phyloP scores from a whole-genome alignment of 148 eudicot genomes.

The Rhododendron williamsianum region DNA sequence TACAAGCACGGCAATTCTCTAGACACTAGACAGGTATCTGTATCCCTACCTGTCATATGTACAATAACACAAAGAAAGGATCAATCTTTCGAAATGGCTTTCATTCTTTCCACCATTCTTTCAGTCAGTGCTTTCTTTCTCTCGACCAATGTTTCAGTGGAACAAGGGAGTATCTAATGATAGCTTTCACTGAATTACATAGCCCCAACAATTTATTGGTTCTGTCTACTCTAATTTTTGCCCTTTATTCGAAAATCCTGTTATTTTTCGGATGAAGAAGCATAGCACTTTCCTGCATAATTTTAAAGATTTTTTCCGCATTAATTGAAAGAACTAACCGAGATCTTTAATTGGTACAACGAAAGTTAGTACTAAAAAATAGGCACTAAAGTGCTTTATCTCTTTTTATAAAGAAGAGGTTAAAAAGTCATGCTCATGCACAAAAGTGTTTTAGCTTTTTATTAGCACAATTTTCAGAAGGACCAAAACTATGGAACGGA shows the following conservation, averaged over 20 bases:
- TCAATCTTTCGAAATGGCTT: conserved; percentile 6
- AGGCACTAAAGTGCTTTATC: neutral
- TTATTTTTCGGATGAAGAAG: neutral
- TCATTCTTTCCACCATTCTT: conserved; percentile 21
- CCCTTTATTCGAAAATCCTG: neutral
- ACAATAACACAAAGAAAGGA: neutral
- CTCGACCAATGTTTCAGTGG: conserved; percentile 21
- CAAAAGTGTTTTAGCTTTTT: neutral
- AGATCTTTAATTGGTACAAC: neutral
- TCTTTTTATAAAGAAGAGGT: neutral
- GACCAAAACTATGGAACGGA: neutral
- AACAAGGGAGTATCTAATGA: neutral
- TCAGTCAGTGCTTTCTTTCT: conserved; percentile 20
- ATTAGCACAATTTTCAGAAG: neutral
- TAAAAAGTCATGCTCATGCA: neutral
- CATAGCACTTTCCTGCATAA: neutral
- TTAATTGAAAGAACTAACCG: neutral
- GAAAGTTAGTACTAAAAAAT: neutral
- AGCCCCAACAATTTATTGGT: neutral
- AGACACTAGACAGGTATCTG: neutral
- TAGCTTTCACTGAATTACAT: conserved; percentile 8
- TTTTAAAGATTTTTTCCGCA: neutral
- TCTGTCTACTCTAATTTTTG: neutral
- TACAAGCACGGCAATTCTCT: neutral
- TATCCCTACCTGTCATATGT: conserved; percentile 5